Evolutionary conservation across 176 grass and related monocot species (phyloP).

Genomic region (Zea luxurians): DNA sequence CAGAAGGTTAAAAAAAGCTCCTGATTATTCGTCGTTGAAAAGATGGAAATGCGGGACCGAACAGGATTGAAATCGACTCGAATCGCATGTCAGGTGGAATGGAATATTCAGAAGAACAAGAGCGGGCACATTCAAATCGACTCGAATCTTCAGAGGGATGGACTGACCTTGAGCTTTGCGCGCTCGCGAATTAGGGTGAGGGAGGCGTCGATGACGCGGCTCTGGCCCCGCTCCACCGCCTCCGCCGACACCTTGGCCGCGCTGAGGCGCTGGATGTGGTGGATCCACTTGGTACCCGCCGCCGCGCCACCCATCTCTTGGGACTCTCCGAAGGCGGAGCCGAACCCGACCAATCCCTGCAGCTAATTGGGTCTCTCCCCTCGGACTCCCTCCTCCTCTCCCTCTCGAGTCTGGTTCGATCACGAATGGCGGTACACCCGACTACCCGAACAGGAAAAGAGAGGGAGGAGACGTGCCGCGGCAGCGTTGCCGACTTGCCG

Average conservation of each 20-base stretch:
- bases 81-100: neutral
- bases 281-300: conserved; percentile 67
- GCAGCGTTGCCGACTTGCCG: too few species aligned
- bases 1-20: neutral
- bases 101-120: conserved; percentile 15
- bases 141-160: too few species aligned
- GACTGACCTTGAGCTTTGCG: conserved; percentile 81
- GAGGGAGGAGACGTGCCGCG: too few species aligned
- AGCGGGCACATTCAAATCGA: neutral
- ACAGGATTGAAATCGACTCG: neutral
- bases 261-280: conserved; percentile 63
- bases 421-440: neutral
- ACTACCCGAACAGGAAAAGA: too few species aligned
- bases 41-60: neutral
- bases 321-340: neutral
- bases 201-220: conserved; percentile 91
- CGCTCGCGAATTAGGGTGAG: conserved; percentile 97
- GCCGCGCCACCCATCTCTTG: conserved; percentile 38
- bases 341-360: neutral
- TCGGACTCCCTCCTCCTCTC: neutral
- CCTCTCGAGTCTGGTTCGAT: neutral
- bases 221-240: conserved; percentile 75
- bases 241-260: conserved; percentile 57
- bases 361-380: neutral
- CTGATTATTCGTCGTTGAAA: neutral